phyloP scores from a whole-genome alignment of 2,329 filamentous ascomycete species.

The Ambrosiella beaveri region DNA sequence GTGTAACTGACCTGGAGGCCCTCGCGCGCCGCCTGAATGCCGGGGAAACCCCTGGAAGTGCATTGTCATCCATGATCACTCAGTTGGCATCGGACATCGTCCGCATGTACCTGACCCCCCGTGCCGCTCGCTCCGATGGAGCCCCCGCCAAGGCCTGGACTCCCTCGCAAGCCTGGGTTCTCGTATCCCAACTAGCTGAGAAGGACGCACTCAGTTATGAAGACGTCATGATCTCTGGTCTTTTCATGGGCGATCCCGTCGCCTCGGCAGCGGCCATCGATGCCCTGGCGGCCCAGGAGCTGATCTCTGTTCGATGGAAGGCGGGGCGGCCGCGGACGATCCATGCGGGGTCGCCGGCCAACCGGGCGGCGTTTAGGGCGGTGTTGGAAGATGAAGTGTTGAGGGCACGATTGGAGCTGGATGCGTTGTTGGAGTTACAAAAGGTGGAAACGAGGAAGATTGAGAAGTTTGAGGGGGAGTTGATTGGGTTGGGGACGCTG shows the following conservation, averaged over 20 bases:
- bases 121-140: conserved; percentile 18
- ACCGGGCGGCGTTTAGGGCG: conserved; percentile 62
- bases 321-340: conserved; percentile 66
- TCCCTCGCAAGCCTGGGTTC: conserved; percentile 72
- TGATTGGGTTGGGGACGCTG: conserved; percentile 51
- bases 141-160: conserved; percentile 42
- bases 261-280: conserved; percentile 44
- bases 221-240: conserved; percentile 59
- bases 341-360: conserved; percentile 69
- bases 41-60: conserved; percentile 65
- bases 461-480: conserved; percentile 62
- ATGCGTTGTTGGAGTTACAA: conserved; percentile 49
- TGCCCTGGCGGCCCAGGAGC: conserved; percentile 65
- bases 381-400: conserved; percentile 58
- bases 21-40: conserved; percentile 77
- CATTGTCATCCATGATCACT: conserved; percentile 74
- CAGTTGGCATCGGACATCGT: conserved; percentile 80
- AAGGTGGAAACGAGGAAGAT: conserved; percentile 58
- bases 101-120: conserved; percentile 61
- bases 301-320: conserved; percentile 57
- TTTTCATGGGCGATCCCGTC: conserved; percentile 43
- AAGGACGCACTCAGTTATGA: conserved; percentile 62
- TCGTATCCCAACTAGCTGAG: conserved; percentile 64
- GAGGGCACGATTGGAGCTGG: conserved; percentile 54
- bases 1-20: conserved; percentile 89